Conservation (phyloP, 306 rosid species). For the Abrus precatorius region DNA sequence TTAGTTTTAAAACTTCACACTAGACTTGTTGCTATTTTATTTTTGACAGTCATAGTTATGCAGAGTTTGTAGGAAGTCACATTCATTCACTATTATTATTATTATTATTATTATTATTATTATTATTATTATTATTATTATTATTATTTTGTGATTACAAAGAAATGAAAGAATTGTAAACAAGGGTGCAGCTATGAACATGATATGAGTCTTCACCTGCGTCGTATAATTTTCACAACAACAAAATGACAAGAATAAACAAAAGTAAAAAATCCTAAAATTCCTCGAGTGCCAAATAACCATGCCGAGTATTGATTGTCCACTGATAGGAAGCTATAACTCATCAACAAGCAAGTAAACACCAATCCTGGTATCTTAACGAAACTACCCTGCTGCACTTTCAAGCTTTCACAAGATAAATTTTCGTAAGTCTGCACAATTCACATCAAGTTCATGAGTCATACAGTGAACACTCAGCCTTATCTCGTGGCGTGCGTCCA, state of each 20-base stretch:
- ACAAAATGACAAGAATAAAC: conserved; percentile 39
- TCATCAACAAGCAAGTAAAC: no score
- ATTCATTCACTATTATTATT: background rate
- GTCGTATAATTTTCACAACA: conserved; percentile 25
- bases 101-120: conserved; percentile 6
- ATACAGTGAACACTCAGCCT: no score
- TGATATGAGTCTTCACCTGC: conserved; percentile 43
- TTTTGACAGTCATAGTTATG: conserved; percentile 30
- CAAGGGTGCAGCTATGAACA: conserved; percentile 34
- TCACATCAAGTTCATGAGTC: no score
- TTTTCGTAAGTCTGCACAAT: no score
- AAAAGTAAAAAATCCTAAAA: conserved; percentile 41
- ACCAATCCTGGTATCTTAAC: no score
- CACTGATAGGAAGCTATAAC: no score
- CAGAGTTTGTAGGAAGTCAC: conserved; percentile 19
- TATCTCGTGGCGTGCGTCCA: no score
- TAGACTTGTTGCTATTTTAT: conserved; percentile 38
- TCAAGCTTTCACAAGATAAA: no score
- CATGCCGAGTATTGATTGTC: no score
- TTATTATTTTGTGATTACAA: background rate
- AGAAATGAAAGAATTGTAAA: conserved; percentile 1
- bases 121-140: background rate
- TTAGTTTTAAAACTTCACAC: conserved; percentile 14
- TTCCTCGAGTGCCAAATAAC: conserved; percentile 41
- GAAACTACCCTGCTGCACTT: no score